Evolutionary conservation across 2,329 filamentous ascomycete species (phyloP).

Genomic region (Aspergillus felis): DNA sequence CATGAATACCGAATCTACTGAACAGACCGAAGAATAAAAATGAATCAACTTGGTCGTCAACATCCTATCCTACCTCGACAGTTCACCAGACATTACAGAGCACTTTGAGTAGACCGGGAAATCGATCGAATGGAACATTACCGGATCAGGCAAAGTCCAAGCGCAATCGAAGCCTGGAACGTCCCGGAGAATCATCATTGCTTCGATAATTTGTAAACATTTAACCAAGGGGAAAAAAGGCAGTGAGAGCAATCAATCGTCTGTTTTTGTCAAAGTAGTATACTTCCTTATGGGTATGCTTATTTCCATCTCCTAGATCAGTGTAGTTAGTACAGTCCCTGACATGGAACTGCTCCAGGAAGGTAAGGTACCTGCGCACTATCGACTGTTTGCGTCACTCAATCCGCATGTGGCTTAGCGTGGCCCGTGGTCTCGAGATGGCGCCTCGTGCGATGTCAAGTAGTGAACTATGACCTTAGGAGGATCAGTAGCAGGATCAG

Average conservation of each 20-base stretch:
- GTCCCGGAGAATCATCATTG: neutral
- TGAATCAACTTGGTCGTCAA: neutral
- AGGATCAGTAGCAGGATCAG: no score
- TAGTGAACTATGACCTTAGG: neutral
- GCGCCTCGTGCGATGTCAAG: neutral
- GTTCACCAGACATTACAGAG: neutral
- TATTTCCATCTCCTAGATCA: neutral
- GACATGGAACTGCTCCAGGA: neutral
- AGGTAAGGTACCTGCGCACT: neutral
- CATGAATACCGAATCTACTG: neutral
- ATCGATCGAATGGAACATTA: neutral
- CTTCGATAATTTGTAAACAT: neutral
- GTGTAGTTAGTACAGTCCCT: neutral
- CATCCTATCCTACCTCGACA: no score
- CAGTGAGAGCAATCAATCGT: neutral
- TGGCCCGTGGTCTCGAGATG: neutral
- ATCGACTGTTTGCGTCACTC: neutral
- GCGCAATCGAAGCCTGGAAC: neutral
- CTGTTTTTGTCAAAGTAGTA: neutral
- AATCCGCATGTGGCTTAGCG: neutral
- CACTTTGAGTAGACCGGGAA: neutral
- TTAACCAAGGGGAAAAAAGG: neutral
- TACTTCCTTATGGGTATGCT: neutral
- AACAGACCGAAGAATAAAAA: neutral
- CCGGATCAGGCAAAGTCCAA: conserved; percentile 7